These are phyloP conservation scores for Lactarius evosmus DNA, from an alignment of 768 basidiomycete genomes.

Conservation along the genomic window DNA sequence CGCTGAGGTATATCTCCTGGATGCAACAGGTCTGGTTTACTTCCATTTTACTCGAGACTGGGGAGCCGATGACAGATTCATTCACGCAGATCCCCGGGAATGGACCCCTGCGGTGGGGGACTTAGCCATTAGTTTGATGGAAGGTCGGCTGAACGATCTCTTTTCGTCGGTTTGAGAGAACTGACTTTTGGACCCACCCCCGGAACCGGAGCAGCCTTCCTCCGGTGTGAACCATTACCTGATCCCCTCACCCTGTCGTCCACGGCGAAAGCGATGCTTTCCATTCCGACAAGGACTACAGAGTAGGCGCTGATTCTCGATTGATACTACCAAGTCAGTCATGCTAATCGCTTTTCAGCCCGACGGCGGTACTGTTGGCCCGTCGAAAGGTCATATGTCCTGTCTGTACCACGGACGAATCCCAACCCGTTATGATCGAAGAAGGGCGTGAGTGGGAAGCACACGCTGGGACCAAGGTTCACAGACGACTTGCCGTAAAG, in stretches of 20 bases:
- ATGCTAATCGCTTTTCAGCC: constrained; percentile 42
- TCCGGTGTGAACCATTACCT: constrained; percentile 42
- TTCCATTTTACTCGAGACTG: constrained; percentile 9
- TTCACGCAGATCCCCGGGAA: constrained; percentile 20
- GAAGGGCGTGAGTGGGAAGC: constrained; percentile 49
- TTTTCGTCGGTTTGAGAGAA: not conserved
- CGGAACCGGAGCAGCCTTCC: constrained; percentile 14
- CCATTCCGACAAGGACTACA: constrained; percentile 42
- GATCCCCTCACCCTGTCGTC: constrained; percentile 56
- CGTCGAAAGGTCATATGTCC: constrained; percentile 58
- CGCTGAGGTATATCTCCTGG: constrained; percentile 54
- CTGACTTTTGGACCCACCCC: not conserved
- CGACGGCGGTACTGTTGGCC: constrained; percentile 50
- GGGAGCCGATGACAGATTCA: constrained; percentile 45
- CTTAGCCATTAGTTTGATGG: constrained; percentile 47
- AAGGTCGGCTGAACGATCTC: constrained; percentile 39
- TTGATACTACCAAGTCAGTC: not conserved
- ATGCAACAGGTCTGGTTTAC: constrained; percentile 56
- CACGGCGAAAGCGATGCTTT: constrained; percentile 51
- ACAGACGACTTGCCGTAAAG: constrained; percentile 44
- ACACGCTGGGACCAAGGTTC: constrained; percentile 55
- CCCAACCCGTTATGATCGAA: constrained; percentile 64
- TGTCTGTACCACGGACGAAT: constrained; percentile 55
- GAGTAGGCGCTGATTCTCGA: constrained; percentile 38
- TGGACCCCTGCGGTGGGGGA: constrained; percentile 59